Evolutionary conservation across 257 asterid species (phyloP).

Genomic region (Plantago ovata): DNA sequence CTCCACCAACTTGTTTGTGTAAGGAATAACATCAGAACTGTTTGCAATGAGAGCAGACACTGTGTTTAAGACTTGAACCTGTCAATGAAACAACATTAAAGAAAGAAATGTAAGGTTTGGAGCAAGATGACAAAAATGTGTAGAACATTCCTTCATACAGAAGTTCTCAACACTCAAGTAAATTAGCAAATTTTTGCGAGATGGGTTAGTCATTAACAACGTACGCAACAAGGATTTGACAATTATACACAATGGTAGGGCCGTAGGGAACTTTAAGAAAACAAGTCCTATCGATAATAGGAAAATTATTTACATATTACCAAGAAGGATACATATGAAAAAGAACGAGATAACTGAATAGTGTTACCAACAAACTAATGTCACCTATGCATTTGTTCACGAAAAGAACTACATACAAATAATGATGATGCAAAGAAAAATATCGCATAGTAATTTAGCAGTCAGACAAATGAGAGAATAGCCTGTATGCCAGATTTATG

Average conservation of each 20-base stretch:
- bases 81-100: constrained; percentile 14
- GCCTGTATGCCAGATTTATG: too few species aligned
- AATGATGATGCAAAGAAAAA: not conserved
- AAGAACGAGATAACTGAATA: too few species aligned
- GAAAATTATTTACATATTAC: too few species aligned
- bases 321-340: too few species aligned
- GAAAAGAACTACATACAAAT: not conserved
- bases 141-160: constrained; percentile 6
- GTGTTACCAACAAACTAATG: too few species aligned
- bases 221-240: not conserved
- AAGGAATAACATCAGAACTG: constrained; percentile 63
- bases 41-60: constrained; percentile 79
- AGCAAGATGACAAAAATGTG: constrained; percentile 13
- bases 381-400: not conserved
- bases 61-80: constrained; percentile 95
- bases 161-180: constrained; percentile 7
- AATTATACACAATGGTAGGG: not conserved
- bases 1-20: constrained; percentile 73
- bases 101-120: too few species aligned
- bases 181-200: constrained; percentile 1
- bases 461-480: too few species aligned
- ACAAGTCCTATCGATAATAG: not conserved
- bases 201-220: constrained; percentile 7
- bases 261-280: not conserved
- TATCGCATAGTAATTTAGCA: too few species aligned